phyloP scores from a whole-genome alignment of 1,284 basidiomycete genomes.

The Marasmius oreades region DNA sequence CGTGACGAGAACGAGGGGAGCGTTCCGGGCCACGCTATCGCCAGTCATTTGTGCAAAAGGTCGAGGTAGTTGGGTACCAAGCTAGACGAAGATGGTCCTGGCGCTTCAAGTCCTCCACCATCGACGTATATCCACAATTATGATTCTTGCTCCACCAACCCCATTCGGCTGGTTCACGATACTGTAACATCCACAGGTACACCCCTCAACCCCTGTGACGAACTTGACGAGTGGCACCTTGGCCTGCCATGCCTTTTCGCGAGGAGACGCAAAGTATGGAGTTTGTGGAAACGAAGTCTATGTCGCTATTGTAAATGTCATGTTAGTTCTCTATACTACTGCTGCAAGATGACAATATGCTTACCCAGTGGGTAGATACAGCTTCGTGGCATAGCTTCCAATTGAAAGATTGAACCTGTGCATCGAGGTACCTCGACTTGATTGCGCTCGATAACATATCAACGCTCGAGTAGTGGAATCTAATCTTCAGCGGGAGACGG shows the following conservation, averaged over 20 bases:
- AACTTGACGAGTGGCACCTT: constrained; percentile 96
- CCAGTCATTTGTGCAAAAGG: background rate
- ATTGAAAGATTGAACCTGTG: constrained; percentile 84
- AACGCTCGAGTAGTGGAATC: constrained; percentile 75
- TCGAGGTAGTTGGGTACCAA: no score
- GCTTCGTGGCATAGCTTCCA: constrained; percentile 90
- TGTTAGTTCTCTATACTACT: constrained; percentile 4
- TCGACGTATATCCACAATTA: constrained; percentile 58
- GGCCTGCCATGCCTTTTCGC: constrained; percentile 67
- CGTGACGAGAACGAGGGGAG: constrained; percentile 78
- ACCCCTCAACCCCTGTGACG: constrained; percentile 61
- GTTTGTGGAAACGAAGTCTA: constrained; percentile 72
- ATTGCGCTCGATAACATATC: constrained; percentile 71
- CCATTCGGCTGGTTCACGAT: constrained; percentile 89
- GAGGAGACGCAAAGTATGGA: constrained; percentile 56
- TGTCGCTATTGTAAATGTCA: constrained; percentile 55
- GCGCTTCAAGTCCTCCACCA: background rate
- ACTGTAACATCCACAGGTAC: constrained; percentile 90
- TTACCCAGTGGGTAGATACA: constrained; percentile 92
- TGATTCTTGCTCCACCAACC: constrained; percentile 75
- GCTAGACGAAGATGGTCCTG: background rate
- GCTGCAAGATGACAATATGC: constrained; percentile 27
- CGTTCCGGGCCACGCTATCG: constrained; percentile 61
- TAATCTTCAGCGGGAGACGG: constrained; percentile 86
- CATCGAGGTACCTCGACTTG: constrained; percentile 69